A percentile compares a stretch with the other conserved stretches of the same genome.
These are phyloP conservation scores for Helminthosporium solani DNA, from an alignment of 2,329 filamentous ascomycete species.

Conservation along the genomic window DNA sequence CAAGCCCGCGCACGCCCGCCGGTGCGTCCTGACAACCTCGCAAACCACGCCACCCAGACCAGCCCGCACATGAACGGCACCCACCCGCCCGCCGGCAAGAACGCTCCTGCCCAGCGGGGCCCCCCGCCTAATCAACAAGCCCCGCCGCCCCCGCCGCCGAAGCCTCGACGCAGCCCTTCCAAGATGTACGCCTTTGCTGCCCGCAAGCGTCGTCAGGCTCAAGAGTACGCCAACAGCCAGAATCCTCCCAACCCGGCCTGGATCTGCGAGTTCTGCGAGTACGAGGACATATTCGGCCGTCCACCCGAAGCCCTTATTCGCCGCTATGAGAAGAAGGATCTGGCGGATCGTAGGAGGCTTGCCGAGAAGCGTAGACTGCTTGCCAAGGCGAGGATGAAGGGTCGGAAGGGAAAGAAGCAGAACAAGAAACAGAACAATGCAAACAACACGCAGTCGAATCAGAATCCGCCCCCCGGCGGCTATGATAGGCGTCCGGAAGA, in stretches of 20 bases:
- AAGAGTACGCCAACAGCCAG: constrained; percentile 73
- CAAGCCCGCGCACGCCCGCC: constrained; percentile 31
- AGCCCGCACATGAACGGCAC: constrained; percentile 52
- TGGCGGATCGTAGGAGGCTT: constrained; percentile 76
- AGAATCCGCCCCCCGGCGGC: constrained; percentile 30
- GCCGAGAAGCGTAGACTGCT: constrained; percentile 82
- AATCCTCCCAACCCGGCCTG: constrained; percentile 82
- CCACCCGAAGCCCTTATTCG: constrained; percentile 82
- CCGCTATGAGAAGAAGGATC: constrained; percentile 92
- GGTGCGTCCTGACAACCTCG: constrained; percentile 39
- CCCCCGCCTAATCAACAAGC: constrained; percentile 45
- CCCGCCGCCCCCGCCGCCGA: constrained; percentile 58
- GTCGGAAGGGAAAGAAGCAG: constrained; percentile 82
- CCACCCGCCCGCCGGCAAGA: constrained; percentile 29
- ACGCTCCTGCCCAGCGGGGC: constrained; percentile 39
- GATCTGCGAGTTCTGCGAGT: constrained; percentile 98
- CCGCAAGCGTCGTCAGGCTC: constrained; percentile 72
- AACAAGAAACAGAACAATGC: constrained; percentile 58
- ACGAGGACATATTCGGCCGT: constrained; percentile 90
- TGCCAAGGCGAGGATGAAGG: constrained; percentile 93
- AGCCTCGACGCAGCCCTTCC: constrained; percentile 62
- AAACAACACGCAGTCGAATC: constrained; percentile 32
- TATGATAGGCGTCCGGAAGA: constrained; percentile 38
- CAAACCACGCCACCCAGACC: constrained; percentile 58
- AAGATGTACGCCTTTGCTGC: constrained; percentile 76